Conservation (phyloP, 306 rosid genomes). For the Ochetophila trinervis region DNA sequence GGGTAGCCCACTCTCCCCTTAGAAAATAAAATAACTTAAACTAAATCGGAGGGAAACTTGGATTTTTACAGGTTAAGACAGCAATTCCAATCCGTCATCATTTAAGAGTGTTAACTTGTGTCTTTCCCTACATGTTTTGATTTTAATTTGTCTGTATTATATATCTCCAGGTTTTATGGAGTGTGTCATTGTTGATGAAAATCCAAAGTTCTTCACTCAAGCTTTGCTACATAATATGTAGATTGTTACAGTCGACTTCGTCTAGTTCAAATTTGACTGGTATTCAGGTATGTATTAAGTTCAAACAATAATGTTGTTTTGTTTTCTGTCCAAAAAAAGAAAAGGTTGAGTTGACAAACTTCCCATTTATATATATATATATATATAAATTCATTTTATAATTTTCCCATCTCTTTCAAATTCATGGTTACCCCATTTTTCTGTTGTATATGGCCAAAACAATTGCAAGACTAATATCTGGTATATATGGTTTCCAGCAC, state of each 20-base stretch:
- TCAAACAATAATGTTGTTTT: not conserved
- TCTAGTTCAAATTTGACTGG: constrained; percentile 44
- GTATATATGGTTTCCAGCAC: constrained; percentile 46
- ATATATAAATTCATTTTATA: too few species aligned
- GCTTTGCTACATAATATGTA: constrained; percentile 49
- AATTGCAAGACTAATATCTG: constrained; percentile 29
- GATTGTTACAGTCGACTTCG: constrained; percentile 46
- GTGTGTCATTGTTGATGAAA: constrained; percentile 62
- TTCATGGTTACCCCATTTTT: constrained; percentile 1
- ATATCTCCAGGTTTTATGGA: constrained; percentile 56
- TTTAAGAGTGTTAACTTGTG: constrained; percentile 1
- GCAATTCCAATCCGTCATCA: not conserved
- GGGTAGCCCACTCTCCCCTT: not conserved
- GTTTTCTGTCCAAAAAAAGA: constrained; percentile 2
- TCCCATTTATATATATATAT: too few species aligned
- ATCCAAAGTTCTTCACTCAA: constrained; percentile 47
- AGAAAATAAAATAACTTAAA: not conserved
- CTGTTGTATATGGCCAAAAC: constrained; percentile 20
- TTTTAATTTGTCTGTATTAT: constrained; percentile 16
- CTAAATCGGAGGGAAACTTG: not conserved
- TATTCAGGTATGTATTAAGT: constrained; percentile 50
- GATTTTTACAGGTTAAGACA: not conserved
- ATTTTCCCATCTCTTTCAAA: not conserved
- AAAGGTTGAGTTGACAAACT: constrained; percentile 6
- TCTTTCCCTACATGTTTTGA: constrained; percentile 7